phyloP scores from a whole-genome alignment of 441 rosid species.

The Jatropha multifida region DNA sequence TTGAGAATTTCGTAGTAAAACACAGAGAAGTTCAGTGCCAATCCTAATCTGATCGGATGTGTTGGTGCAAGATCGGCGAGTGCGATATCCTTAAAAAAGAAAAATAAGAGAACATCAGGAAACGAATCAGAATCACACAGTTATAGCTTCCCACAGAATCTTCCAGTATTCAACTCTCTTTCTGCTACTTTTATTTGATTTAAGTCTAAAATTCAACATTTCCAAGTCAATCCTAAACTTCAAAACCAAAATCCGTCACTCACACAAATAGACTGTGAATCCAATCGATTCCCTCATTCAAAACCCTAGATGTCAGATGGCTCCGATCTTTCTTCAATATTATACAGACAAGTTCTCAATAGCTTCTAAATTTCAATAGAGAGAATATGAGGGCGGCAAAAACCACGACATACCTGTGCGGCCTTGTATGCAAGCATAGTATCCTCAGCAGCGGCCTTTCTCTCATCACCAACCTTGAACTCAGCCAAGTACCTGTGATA shows the following conservation, averaged over 20 bases:
- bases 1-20: conserved; percentile 89
- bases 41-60: conserved; percentile 81
- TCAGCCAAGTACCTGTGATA: conserved; percentile 85
- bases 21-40: conserved; percentile 83
- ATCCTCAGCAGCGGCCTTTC: conserved; percentile 84
- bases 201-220: background rate
- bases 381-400: background rate
- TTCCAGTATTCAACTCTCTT: background rate
- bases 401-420: conserved; percentile 54
- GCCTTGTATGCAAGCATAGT: conserved; percentile 84
- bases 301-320: background rate
- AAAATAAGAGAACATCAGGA: background rate
- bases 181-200: background rate
- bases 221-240: background rate
- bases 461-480: conserved; percentile 74
- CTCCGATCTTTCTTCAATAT: background rate
- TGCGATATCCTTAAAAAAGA: conserved; percentile 54
- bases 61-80: conserved; percentile 79
- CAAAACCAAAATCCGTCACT: background rate
- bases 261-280: background rate
- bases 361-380: background rate
- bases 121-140: background rate
- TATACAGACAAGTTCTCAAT: background rate
- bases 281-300: background rate
- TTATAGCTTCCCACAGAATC: background rate